These are phyloP conservation scores for Blastobotrys capitulatus DNA, from an alignment of 1,139 yeast species.

Conservation along the genomic window DNA sequence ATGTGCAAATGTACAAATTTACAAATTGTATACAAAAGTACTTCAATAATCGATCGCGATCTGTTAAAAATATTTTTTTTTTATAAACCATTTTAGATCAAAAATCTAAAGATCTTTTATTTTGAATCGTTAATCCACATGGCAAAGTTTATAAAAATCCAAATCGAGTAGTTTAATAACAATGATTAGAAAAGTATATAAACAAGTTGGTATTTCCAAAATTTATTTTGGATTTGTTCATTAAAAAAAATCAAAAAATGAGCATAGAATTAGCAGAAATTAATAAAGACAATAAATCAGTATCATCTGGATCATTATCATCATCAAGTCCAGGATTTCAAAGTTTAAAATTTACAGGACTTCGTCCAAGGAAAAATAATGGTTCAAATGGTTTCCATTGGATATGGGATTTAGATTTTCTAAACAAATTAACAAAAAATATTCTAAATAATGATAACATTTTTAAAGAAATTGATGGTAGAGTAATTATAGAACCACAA, in stretches of 20 bases:
- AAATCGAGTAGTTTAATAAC: neutral
- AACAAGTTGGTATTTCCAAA: no score
- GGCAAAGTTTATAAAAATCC: neutral
- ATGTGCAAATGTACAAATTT: neutral
- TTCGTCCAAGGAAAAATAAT: no score
- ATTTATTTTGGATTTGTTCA: neutral
- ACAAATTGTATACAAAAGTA: neutral
- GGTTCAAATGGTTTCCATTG: neutral
- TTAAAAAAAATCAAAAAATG: neutral
- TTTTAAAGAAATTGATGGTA: neutral
- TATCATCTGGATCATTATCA: neutral
- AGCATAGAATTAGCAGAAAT: neutral
- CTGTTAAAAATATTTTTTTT: no score
- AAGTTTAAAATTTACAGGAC: no score
- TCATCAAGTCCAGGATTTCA: neutral
- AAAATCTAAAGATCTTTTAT: neutral
- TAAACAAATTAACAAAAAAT: constrained; percentile 1
- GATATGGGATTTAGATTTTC: constrained; percentile 3
- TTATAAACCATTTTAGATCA: no score
- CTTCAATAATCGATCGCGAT: neutral
- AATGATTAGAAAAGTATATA: neutral
- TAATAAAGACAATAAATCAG: neutral
- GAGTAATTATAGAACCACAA: neutral
- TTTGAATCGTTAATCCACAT: neutral
- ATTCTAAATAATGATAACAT: neutral